Evolutionary conservation across 768 basidiomycete genomes (phyloP), one percentile per base, ranked within the genome.

Genomic region (Lentinula guzmanii): DNA sequence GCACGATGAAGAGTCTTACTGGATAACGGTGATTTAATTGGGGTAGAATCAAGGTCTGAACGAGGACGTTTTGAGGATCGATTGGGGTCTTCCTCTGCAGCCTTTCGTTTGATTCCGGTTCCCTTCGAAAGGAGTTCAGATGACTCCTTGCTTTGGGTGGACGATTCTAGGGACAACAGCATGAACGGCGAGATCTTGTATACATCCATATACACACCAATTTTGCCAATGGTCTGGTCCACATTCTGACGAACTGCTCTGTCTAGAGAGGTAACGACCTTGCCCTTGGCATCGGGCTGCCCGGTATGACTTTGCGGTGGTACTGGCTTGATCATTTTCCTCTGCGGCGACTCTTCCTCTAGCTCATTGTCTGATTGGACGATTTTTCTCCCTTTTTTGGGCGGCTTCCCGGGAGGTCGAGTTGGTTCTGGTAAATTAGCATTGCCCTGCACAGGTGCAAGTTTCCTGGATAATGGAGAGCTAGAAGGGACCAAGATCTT

Each of bases 311-410:
- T 18, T 15, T 13, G 5, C 5, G 18, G 9, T n/a, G 53, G 18
- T 13, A 41, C 5, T 42, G 39, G 10, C 6, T 52, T 24, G 34
- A 46, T 5, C 16, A 33, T 53, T 53, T 24, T 64, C 56, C 35
- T 35, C 39, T 7, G 43, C 63, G 24, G n/a, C 24, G 41, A 39
- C 37, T 7, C 5, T 21, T 52, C 28, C 34, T 54, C 50, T 28
- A n/a, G 60, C 62, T 52, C 56, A 24, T n/a, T 63, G 61, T 54
- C 65, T 64, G 13, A 60, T 46, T 21, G 61, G 53, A n/a, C 52
- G 63, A 24, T 5, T 28, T 52, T 63, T 54, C 16, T 45, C 10
- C n/a, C 55, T 52, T 39, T 56, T 4, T 56, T 42, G 18, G 55
- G 5, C 13, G 55, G 37, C 39, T 56, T 56, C n/a, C 9, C 39